Base-by-base conservation (phyloP, 495 filamentous ascomycete genomes). In the Zalerion maritima region DNA sequence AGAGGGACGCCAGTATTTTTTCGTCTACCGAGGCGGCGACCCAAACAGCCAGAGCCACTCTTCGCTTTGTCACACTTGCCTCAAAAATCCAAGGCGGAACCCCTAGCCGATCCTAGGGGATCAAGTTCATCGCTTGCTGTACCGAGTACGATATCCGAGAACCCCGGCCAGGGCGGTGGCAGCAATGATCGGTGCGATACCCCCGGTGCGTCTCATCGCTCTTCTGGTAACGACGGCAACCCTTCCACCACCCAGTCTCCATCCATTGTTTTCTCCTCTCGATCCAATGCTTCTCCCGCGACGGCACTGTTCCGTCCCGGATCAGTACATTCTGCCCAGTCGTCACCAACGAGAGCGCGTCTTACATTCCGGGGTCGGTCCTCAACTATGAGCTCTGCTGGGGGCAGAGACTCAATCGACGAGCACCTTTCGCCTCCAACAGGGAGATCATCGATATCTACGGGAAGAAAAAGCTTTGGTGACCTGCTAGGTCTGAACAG, bases 401-500 rank as follows among this genome's bases (percentile, higher is more conserved):
- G 75, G 64, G 24, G 57, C 62, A 43, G 74, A 73, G 43, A 51
- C 45, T 50, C 72, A 57, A 33, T 64, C 55, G 43, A 74, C 56
- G 33, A 66, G 59, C 80, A 40, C 59, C 70, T 49, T 29, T 68
- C 39, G 51, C 62, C 33, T 36, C 71, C 67, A n/a, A 71, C 65
- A 13, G 59, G 64, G 2, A 69, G 82, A 17, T 84, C 76, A 3
- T 92, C 85, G 0, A 79, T 77, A 1, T 92, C 84, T 0, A 87
- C 69, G 12, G 85, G 85, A 1, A 67, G 87, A 23, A 86, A 80
- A 48, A 94, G 89, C 50, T 78, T 99, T 35, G 78, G 84, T 27
- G 85, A 86, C 40, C 63, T 96, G 3, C 77, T 94, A 38, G 79
- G 70, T 16, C 60, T 93, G 12, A 64, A 73, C 32, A 67, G 81